phyloP scores from a whole-genome alignment of 345 rosid species.

The Acer saccharum region DNA sequence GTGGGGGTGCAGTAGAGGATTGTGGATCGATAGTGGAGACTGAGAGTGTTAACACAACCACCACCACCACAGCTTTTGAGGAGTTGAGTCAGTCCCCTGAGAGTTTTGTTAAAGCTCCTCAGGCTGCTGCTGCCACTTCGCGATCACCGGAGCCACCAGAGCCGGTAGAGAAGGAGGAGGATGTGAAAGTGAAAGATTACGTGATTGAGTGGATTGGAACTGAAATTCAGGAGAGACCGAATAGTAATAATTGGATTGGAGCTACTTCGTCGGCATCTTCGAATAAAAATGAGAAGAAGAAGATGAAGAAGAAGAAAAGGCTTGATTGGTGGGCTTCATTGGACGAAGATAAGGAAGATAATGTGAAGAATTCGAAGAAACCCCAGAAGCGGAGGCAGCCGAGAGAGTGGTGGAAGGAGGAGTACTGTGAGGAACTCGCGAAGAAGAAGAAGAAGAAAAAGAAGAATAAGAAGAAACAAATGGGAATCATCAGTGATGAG shows the following conservation, averaged over 20 bases:
- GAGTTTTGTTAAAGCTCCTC: constrained; percentile 37
- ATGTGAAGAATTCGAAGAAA: constrained; percentile 37
- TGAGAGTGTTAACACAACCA: constrained; percentile 72
- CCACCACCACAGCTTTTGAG: constrained; percentile 60
- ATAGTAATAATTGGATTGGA: constrained; percentile 66
- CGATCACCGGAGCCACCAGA: constrained; percentile 27
- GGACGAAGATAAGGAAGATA: constrained; percentile 65
- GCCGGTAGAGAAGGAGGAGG: constrained; percentile 39
- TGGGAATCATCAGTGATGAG: constrained; percentile 44
- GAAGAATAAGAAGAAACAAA: constrained; percentile 57
- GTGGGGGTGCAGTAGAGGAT: constrained; percentile 48
- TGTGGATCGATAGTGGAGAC: constrained; percentile 67
- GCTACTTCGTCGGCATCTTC: constrained; percentile 32
- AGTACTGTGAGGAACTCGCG: constrained; percentile 77
- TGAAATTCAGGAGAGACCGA: constrained; percentile 83
- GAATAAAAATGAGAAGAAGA: constrained; percentile 50
- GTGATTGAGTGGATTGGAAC: constrained; percentile 95
- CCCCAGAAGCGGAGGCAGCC: constrained; percentile 57
- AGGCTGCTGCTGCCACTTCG: constrained; percentile 3
- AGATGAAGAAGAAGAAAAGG: constrained; percentile 46
- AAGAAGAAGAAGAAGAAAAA: constrained; percentile 63
- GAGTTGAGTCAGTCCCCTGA: constrained; percentile 73
- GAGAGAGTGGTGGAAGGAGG: constrained; percentile 99
- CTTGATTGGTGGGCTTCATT: constrained; percentile 92
- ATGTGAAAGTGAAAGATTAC: constrained; percentile 63